Evolutionary conservation across 306 rosid genomes (phyloP), one percentile per base, ranked within the genome.

Genomic region (Begonia peltatifolia): DNA sequence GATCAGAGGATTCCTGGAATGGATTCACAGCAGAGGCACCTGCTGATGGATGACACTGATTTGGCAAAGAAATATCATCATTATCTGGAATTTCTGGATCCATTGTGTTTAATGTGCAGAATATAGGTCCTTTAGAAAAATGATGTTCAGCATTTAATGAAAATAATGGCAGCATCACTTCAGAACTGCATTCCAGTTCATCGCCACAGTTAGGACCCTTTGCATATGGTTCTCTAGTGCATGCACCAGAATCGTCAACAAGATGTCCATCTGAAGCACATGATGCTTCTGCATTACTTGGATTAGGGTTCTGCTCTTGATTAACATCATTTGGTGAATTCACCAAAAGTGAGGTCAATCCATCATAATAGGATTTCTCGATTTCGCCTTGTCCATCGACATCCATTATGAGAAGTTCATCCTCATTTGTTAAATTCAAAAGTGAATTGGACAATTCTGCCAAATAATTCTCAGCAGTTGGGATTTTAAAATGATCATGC

Each of bases 361-460:
- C 94, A 46, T 92, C 96, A 65, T 75, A 87, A 74, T 74, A 83
- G 42, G 93, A 75, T 65, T 73, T 86, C 64, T 79, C 94, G 62
- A 86, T 66, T 57, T 63, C 87, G 22, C 77, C 96, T 53, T 74
- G 73, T 55, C 66, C 84, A 56, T 75, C 89, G 61, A 57, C 71
- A 59, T 70, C 78, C 82, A 84, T 75, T 56, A 71, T 63, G 64
- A 60, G 67, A 41, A 80, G 78, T 61, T 84, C 97, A 54, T 92
- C 99, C 63, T 92, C 99, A 20, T 74, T 78, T 36, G 84, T 72
- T 57, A 86, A 81, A 75, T 84, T 71, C 52, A 83, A 67, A 60
- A 86, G 94, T 16, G 92, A 75, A 71, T 86, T 68, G 54, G 99
- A 81, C 71, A 86, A 48, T 61, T 83, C 93, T 44, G 59, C 93